Evolutionary conservation across 768 basidiomycete species (phyloP), one percentile per base, ranked within the genome.

Genomic region (Albatrellus ellisii): DNA sequence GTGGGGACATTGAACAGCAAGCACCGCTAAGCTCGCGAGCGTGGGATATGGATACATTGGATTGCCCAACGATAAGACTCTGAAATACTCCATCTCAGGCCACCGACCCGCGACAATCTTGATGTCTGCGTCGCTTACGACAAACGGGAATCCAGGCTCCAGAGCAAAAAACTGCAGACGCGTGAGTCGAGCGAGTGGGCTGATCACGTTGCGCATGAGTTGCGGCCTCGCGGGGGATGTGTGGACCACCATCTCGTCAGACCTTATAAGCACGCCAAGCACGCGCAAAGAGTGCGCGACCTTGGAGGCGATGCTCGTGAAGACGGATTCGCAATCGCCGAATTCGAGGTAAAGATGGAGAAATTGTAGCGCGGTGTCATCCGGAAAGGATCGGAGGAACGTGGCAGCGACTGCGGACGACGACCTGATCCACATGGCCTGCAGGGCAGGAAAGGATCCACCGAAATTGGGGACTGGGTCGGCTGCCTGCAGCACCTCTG

Each of bases 41-140:
- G 57, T 56, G 35, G 53, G 51, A 39, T 48, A 48, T 9, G 43
- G 46, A 28, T 48, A 51, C 11, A 44, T 38, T 0, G 49, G 47
- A 5, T 41, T 27, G 39, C 49, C 47, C 26, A 51, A 51, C 4
- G 44, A 34, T n/a, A 48, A 47, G 35, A 45, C 27, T 31, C 46
- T 36, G 28, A 60, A 49, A 11, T 53, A 48, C 43, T 53, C 47
- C 27, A 60, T 44, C 12, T 25, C 37, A 3, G 57, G 54, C 59
- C 59, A 60, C 57, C 59, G 57, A 36, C 41, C 32, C 11, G 54
- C 52, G 34, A 60, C 38, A 20, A 36, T 22, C 9, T 43, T 53
- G 6, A 60, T 26, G 44, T 59, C 57, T 1, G 39, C 43, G 44
- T 60, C 54, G 41, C 43, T 39, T 11, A 60, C 38, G 35, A 47